Evolutionary conservation across 176 grass and related monocot species (phyloP), one percentile per base, ranked within the genome.

Genomic region (Avena sativa): DNA sequence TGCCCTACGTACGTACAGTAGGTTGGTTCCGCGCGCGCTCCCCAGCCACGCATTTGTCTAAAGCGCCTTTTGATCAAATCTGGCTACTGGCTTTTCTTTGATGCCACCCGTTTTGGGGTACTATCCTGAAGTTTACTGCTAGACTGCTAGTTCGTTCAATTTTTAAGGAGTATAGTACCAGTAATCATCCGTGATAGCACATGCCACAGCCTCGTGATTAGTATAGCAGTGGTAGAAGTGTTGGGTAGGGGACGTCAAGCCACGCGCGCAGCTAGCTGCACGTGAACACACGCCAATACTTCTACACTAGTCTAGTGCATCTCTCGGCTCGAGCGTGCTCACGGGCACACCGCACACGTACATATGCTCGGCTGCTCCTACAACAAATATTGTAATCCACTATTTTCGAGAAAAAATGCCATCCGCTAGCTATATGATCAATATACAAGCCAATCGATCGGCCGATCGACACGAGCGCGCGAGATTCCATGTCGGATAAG

Each of bases 201-300:
- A 48, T 48, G 47, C 47, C 47, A 48, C 47, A 10, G 8, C 47
- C 47, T 48, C 47, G 1, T 15, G 15, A 53, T 53, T 3, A n/a
- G n/a, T n/a, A 15, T 53, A 14, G 12, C 12, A 53, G 13, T 9
- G 7, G 1, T 9, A 48, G 46, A 8, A 8, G 14, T n/a, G 38
- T 3, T 44, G 68, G 9, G 38, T 20, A 44, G 68, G 17, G 3
- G 16, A 9, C 15, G 7, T 4, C 16, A 32, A 40, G 34, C 32
- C 14, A 68, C 8, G 15, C 61, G 12, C 66, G 2, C 23, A 47
- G 7, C 25, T 69, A 78, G 12, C 76, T 50, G 53, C 76, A 87
- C 76, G 76, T 86, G 85, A 86, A 87, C 26, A 50, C 77, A 15
- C 84, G 30, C 36, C 34, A 28, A 8, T 50, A 64, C 63, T 40